Conservation (phyloP, 805 yeast species). For the Lipomyces yamadae region DNA sequence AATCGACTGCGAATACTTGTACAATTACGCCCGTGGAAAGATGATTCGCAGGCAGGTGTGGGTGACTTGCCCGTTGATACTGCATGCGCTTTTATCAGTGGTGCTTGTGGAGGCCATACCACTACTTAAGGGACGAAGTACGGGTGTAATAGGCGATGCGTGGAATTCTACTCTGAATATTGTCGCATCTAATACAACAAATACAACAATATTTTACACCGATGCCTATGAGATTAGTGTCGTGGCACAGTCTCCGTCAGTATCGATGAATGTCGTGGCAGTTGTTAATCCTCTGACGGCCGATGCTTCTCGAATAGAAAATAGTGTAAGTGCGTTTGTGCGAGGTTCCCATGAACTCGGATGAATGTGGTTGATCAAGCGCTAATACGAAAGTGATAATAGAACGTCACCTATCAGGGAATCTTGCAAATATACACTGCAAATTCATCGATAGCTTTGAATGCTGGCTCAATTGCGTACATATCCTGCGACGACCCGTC, state of each 20-base stretch:
- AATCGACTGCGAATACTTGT: neutral
- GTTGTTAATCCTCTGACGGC: constrained; percentile 27
- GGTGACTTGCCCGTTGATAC: neutral
- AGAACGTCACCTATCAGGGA: constrained; percentile 31
- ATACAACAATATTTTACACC: neutral
- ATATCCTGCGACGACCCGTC: constrained; percentile 33
- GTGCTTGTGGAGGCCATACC: neutral
- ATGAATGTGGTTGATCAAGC: neutral
- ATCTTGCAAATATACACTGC: constrained; percentile 22
- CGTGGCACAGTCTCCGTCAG: constrained; percentile 7
- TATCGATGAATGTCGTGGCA: constrained; percentile 16
- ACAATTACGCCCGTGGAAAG: neutral
- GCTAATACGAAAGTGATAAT: constrained; percentile 5
- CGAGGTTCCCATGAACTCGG: too few species aligned
- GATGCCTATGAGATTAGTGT: constrained; percentile 22
- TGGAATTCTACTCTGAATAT: constrained; percentile 17
- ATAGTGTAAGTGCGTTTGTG: constrained; percentile 13
- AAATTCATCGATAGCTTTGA: constrained; percentile 21
- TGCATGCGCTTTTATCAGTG: neutral
- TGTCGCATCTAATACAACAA: constrained; percentile 19
- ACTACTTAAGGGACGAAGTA: neutral
- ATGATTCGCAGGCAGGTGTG: neutral
- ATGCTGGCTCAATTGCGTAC: constrained; percentile 27
- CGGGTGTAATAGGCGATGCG: neutral
- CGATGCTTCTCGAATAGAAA: constrained; percentile 23